phyloP scores from a whole-genome alignment of 2,329 filamentous ascomycete species.

The Sclerotinia borealis region DNA sequence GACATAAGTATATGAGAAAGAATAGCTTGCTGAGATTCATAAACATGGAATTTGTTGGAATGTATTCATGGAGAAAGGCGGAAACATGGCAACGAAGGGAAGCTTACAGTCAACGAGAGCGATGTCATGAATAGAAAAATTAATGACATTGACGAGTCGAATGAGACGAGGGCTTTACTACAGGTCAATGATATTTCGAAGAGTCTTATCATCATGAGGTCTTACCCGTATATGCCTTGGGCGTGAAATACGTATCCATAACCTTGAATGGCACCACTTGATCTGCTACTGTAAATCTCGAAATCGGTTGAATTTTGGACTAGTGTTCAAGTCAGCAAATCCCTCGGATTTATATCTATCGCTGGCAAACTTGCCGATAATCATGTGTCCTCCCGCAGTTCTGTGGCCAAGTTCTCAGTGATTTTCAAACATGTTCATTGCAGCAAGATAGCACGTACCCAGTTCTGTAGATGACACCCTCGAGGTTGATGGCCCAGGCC shows the following conservation, averaged over 20 bases:
- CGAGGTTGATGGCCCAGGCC: slow-evolving; percentile 45
- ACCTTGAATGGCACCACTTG: slow-evolving; percentile 47
- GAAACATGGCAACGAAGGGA: too few species aligned
- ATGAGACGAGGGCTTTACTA: slow-evolving; percentile 18
- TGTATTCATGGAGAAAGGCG: too few species aligned
- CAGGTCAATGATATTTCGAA: neutral
- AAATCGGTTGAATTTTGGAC: slow-evolving; percentile 45
- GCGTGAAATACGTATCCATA: slow-evolving; percentile 44
- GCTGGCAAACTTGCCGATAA: slow-evolving; percentile 31
- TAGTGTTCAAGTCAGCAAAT: neutral
- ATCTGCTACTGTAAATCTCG: slow-evolving; percentile 47
- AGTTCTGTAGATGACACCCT: slow-evolving; percentile 46
- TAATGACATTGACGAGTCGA: slow-evolving; percentile 13
- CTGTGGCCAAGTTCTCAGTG: slow-evolving; percentile 6
- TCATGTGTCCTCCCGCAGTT: slow-evolving; percentile 45
- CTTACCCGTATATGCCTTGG: slow-evolving; percentile 5
- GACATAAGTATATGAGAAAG: neutral
- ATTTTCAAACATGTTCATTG: neutral
- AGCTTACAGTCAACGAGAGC: slow-evolving; percentile 20
- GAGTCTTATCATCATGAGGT: neutral
- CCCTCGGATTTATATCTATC: too few species aligned
- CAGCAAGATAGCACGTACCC: slow-evolving; percentile 28
- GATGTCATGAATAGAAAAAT: slow-evolving; percentile 22
- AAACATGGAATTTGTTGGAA: too few species aligned
- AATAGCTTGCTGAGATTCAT: too few species aligned